Base-by-base conservation (phyloP, 1,284 basidiomycete species). In the Rhodotorula sp. region DNA sequence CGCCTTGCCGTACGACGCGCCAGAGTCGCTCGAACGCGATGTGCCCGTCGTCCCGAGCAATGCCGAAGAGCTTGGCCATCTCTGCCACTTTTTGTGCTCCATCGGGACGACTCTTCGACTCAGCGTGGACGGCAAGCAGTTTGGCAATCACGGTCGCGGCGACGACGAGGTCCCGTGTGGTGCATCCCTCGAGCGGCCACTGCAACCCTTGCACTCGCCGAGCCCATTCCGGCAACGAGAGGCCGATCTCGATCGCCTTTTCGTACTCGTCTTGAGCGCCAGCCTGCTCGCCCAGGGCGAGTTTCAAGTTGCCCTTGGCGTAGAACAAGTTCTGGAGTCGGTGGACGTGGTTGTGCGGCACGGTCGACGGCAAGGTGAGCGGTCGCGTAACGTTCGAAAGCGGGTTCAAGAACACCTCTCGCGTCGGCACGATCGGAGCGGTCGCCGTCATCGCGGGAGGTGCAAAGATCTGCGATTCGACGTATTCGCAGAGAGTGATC, bases 241-340 rank as follows among this genome's bases (percentile, higher is more conserved):
- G 64, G 1, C 70, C 77, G 28, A 76, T 59, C 61, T 79, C 78
- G 58, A 83, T 72, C 5, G 81, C 81, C 62, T 81, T 81, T 74
- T 80, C 78, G 64, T 82, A 83, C 64, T 84, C 85, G 48, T 79
- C 72, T 49, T 79, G 77, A 43, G 79, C 77, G 60, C 76, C 71
- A 58, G 64, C 73, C 34, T 69, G 71, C 68, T 69, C 48, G 23
- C 77, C 76, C 8, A 77, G 57, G 12, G 81, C 80, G 49, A 80
- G 79, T 54, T 80, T 81, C 28, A 84, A 76, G 67, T 83, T 84
- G 19, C 82, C 84, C 69, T 81, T 81, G 45, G 83, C 83, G 73
- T 83, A 83, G 61, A 84, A 81, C n/a, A 84, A 72, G 70, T 83
- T 83, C 70, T 84, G 83, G 2, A 84, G 73, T 2, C 83, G 80